A percentile compares a stretch with the other conserved stretches of the same genome.
phyloP scores from a whole-genome alignment of 2,329 filamentous ascomycete species.

The Phaeophleospora eucalypticola region DNA sequence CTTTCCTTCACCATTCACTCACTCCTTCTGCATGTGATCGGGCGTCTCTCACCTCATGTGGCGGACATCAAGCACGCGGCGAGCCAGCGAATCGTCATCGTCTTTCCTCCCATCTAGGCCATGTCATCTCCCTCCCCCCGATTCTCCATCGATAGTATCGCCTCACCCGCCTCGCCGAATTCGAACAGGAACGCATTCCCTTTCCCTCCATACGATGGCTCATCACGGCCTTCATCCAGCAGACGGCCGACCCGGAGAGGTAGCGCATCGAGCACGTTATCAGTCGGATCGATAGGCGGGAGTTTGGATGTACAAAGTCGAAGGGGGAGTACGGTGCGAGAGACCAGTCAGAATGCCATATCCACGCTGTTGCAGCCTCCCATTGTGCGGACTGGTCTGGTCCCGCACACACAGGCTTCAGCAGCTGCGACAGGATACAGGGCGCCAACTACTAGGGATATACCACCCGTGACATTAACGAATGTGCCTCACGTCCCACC shows the following conservation, averaged over 20 bases:
- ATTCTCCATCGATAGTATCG: slow-evolving; percentile 47
- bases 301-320: slow-evolving; percentile 66
- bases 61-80: slow-evolving; percentile 6
- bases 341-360: slow-evolving; percentile 88
- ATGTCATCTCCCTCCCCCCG: slow-evolving; percentile 54
- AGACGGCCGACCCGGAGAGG: slow-evolving; percentile 61
- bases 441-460: slow-evolving; percentile 80
- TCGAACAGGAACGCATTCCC: slow-evolving; percentile 46
- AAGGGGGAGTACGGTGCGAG: slow-evolving; percentile 57
- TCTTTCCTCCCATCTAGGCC: slow-evolving; percentile 16
- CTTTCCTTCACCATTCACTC: not conserved
- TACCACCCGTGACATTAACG: slow-evolving; percentile 85
- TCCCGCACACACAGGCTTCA: slow-evolving; percentile 71
- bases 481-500: slow-evolving; percentile 80
- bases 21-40: not conserved
- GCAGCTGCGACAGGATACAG: slow-evolving; percentile 59
- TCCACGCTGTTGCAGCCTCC: slow-evolving; percentile 89
- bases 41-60: slow-evolving; percentile 19
- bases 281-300: slow-evolving; percentile 82
- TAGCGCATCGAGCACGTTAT: slow-evolving; percentile 70
- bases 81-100: slow-evolving; percentile 1
- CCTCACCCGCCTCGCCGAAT: slow-evolving; percentile 38
- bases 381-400: slow-evolving; percentile 80
- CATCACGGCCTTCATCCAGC: slow-evolving; percentile 42
- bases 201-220: slow-evolving; percentile 55